phyloP scores from a whole-genome alignment of 2,329 filamentous ascomycete species.

The Aspergillus sp. region DNA sequence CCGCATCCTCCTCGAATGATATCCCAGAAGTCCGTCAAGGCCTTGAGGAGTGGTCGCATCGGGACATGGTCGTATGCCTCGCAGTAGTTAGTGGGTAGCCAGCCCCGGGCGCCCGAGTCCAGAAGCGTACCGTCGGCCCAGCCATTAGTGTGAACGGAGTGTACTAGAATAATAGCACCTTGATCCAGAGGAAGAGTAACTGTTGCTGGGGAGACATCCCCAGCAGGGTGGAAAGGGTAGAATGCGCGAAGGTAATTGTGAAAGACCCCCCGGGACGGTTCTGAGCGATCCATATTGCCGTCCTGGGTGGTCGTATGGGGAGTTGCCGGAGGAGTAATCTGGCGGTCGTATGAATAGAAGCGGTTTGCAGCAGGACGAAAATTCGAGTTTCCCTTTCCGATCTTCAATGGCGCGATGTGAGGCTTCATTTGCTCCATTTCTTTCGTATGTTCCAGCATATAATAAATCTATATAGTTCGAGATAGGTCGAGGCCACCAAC shows the following conservation, averaged over 20 bases:
- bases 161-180: slow-evolving; percentile 89
- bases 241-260: slow-evolving; percentile 94
- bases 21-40: slow-evolving; percentile 90
- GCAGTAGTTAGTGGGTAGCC: slow-evolving; percentile 98
- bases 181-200: slow-evolving; percentile 86
- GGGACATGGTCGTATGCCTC: slow-evolving; percentile 88
- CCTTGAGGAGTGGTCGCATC: slow-evolving; percentile 80
- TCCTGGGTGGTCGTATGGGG: slow-evolving; percentile 62
- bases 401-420: slow-evolving; percentile 40
- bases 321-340: slow-evolving; percentile 76
- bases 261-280: slow-evolving; percentile 65
- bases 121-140: slow-evolving; percentile 96
- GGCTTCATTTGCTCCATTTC: slow-evolving; percentile 36
- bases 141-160: slow-evolving; percentile 96
- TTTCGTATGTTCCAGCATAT: slow-evolving; percentile 20
- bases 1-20: slow-evolving; percentile 74
- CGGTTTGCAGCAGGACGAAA: slow-evolving; percentile 18
- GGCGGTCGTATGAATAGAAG: slow-evolving; percentile 37
- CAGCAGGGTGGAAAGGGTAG: slow-evolving; percentile 83
- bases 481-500: slow-evolving; percentile 26
- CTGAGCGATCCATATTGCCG: slow-evolving; percentile 48
- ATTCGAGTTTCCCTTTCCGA: slow-evolving; percentile 35
- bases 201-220: slow-evolving; percentile 75
- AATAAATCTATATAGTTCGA: not conserved
- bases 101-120: slow-evolving; percentile 81